Conservation (phyloP, 2,329 filamentous ascomycete genomes). For the Cercospora zeae-maydis region DNA sequence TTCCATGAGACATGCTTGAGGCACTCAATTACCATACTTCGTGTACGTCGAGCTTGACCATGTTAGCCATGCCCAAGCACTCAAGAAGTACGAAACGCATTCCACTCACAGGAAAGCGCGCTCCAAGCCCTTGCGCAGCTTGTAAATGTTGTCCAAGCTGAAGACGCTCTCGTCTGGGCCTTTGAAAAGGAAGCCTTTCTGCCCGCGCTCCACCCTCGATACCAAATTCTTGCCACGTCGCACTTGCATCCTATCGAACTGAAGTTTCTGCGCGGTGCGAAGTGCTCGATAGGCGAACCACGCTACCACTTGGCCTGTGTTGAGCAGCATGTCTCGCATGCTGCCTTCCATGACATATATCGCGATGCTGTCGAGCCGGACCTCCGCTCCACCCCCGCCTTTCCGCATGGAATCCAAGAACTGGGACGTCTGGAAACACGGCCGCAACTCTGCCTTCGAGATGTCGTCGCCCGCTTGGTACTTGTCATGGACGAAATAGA, state of each 20-base stretch:
- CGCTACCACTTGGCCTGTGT: not conserved
- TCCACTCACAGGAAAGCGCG: not conserved
- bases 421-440: not conserved
- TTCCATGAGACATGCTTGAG: not conserved
- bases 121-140: not conserved
- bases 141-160: not conserved
- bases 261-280: no score
- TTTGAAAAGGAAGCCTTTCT: not conserved
- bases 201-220: no score
- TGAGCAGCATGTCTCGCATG: not conserved
- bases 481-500: not conserved
- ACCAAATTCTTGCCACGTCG: no score
- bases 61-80: not conserved
- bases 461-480: not conserved
- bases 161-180: not conserved
- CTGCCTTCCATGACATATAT: not conserved
- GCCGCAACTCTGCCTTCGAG: not conserved
- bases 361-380: not conserved
- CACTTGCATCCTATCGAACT: no score
- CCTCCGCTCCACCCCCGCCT: not conserved
- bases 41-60: not conserved
- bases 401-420: not conserved
- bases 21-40: not conserved
- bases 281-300: no score
- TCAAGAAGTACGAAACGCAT: not conserved